Evolutionary conservation across 495 filamentous ascomycete genomes (phyloP).

Genomic region (Podospora fimiseda): DNA sequence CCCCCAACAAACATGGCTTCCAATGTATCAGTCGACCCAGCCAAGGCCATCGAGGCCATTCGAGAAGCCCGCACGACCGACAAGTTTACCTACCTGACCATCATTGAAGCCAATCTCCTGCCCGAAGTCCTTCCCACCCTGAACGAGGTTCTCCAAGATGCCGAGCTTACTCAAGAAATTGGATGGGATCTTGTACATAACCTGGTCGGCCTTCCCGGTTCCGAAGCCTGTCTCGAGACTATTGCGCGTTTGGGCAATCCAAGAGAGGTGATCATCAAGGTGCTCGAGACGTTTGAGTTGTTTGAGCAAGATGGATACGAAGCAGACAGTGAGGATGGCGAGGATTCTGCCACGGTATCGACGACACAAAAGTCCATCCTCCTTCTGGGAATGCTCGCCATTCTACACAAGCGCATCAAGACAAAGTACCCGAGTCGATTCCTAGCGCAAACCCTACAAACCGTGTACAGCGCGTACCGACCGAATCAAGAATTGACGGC

Average conservation of each 20-base stretch:
- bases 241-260: constrained; percentile 82
- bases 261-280: constrained; percentile 84
- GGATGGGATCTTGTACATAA: constrained; percentile 93
- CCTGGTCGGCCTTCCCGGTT: constrained; percentile 69
- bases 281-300: constrained; percentile 61
- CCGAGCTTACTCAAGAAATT: constrained; percentile 77
- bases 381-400: constrained; percentile 71
- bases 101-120: constrained; percentile 78
- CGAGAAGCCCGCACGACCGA: constrained; percentile 57
- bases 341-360: constrained; percentile 15
- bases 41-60: constrained; percentile 35
- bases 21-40: constrained; percentile 12
- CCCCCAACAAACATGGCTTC: background rate
- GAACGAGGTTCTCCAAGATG: constrained; percentile 75
- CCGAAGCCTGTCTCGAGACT: constrained; percentile 66
- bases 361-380: constrained; percentile 58
- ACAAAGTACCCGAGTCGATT: constrained; percentile 91
- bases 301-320: constrained; percentile 41
- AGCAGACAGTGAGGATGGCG: constrained; percentile 28
- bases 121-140: constrained; percentile 69
- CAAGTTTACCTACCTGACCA: constrained; percentile 79
- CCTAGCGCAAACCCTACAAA: constrained; percentile 79
- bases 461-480: constrained; percentile 64
- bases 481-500: constrained; percentile 58
- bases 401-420: constrained; percentile 81